These are phyloP conservation scores for Penicillium arizonense DNA, from an alignment of 495 filamentous ascomycete species.

Conservation along the genomic window DNA sequence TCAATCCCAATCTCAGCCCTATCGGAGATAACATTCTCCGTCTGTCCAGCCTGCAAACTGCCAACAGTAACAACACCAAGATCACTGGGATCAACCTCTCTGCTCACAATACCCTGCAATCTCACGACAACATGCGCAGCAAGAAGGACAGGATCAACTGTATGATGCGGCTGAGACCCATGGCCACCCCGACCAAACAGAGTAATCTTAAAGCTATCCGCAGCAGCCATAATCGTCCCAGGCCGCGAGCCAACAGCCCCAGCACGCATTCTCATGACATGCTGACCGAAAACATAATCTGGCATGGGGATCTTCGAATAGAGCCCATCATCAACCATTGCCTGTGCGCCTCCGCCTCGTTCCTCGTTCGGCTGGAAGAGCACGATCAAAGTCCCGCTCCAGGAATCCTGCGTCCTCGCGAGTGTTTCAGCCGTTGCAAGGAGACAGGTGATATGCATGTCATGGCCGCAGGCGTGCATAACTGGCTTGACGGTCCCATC, in stretches of 20 bases:
- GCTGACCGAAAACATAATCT: slow-evolving; percentile 51
- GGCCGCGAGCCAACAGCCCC: slow-evolving; percentile 38
- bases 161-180: slow-evolving; percentile 49
- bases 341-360: slow-evolving; percentile 47
- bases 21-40: slow-evolving; percentile 54
- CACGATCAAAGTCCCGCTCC: slow-evolving; percentile 53
- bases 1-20: slow-evolving; percentile 47
- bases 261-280: slow-evolving; percentile 48
- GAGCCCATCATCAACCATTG: slow-evolving; percentile 54
- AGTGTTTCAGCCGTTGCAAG: slow-evolving; percentile 49
- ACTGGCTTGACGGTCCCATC: slow-evolving; percentile 46
- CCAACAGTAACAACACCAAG: slow-evolving; percentile 52
- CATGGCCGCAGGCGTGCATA: slow-evolving; percentile 58
- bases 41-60: slow-evolving; percentile 48
- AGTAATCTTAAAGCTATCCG: slow-evolving; percentile 51
- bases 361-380: slow-evolving; percentile 58
- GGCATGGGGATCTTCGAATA: slow-evolving; percentile 48
- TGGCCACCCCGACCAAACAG: slow-evolving; percentile 54
- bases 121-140: slow-evolving; percentile 48
- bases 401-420: slow-evolving; percentile 24
- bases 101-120: slow-evolving; percentile 50
- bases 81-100: slow-evolving; percentile 49
- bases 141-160: slow-evolving; percentile 50
- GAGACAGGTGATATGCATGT: slow-evolving; percentile 56
- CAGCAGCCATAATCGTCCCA: slow-evolving; percentile 46